Base-by-base conservation (phyloP, 2,329 filamentous ascomycete genomes). In the Aspergillus fumigatiaffinis region DNA sequence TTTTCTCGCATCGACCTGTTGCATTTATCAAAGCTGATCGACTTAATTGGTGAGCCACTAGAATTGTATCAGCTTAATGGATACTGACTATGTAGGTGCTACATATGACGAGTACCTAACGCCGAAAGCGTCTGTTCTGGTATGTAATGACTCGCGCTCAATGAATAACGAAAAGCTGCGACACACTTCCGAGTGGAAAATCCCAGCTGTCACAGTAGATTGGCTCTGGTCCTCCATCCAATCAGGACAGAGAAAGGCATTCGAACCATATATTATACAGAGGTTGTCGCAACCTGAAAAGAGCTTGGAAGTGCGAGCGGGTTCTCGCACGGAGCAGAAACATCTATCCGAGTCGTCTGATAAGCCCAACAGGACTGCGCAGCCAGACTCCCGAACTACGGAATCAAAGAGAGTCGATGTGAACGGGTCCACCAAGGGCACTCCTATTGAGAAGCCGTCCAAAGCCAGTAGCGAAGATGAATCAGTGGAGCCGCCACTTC, bases 191-290 rank as follows among this genome's bases (percentile, higher is more conserved):
- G 82, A 87, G 65, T 90, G 90, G 80, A 82, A 82, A 4, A 88
- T 97, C 10, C 90, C 92, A 1, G 85, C 93, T n/a, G 89, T 97
- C 10, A 83, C 83, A 7, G 84, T 85, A 20, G 84, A 88, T 23
- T 99, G 94, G 94, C 79, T 99, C 2, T 94, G 90, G 87, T 83
- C 87, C 52, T 94, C 89, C 63, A 86, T 97, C 52, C 79, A 81
- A 53, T 71, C 68, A 49, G 66, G 83, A 29, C 71, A 77, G 54
- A 78, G 76, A 64, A 76, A 82, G 55, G 67, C 79, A 10, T 81
- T 80, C 51, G 72, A 77, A 23, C 71, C 76, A 29, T 84, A 82
- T 66, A 62, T 73, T 21, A 71, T 77, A 51, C 67, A 66, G 29
- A 66, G 63, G 55, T 53, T 53, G 42, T 62, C 65, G 1, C 68